Evolutionary conservation across 257 asterid species (phyloP).

Genomic region (Phtheirospermum japonicum): DNA sequence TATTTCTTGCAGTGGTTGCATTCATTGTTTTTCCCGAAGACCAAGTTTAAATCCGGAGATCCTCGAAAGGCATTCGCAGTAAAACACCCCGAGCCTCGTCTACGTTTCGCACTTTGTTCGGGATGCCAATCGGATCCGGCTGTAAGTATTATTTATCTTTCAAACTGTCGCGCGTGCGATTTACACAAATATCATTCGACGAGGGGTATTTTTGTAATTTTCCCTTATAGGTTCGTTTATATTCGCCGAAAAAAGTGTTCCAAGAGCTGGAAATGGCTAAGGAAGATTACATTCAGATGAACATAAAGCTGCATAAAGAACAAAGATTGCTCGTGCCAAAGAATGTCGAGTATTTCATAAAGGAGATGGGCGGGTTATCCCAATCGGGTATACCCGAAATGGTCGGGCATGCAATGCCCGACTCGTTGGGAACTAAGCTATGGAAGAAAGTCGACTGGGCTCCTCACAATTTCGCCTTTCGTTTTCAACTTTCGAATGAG

Average conservation of each 20-base stretch:
- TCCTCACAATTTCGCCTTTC: conserved; percentile 71
- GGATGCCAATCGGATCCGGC: conserved; percentile 88
- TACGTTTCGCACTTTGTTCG: conserved; percentile 71
- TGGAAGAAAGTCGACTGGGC: conserved; percentile 65
- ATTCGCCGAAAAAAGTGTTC: conserved; percentile 58
- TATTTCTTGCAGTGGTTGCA: conserved; percentile 68
- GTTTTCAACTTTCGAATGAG: conserved; percentile 43
- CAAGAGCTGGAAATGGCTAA: conserved; percentile 88
- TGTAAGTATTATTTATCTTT: conserved; percentile 34
- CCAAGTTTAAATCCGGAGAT: conserved; percentile 58
- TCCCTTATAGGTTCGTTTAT: conserved; percentile 63
- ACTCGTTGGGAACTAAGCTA: conserved; percentile 33
- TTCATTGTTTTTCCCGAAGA: conserved; percentile 58
- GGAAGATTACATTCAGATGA: conserved; percentile 81
- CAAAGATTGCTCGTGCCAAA: conserved; percentile 64
- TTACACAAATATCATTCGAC: no score
- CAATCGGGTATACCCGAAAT: conserved; percentile 48
- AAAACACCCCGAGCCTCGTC: conserved; percentile 66
- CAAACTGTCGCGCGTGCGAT: no score
- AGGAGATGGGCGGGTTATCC: conserved; percentile 55
- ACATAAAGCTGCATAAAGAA: conserved; percentile 55
- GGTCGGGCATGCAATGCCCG: conserved; percentile 52
- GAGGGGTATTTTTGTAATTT: neutral
- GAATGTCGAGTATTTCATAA: conserved; percentile 58
- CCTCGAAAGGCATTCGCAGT: conserved; percentile 44